These are phyloP conservation scores for Breviolum minutum DNA, from an alignment of 73 alveolate genomes.

Conservation along the genomic window DNA sequence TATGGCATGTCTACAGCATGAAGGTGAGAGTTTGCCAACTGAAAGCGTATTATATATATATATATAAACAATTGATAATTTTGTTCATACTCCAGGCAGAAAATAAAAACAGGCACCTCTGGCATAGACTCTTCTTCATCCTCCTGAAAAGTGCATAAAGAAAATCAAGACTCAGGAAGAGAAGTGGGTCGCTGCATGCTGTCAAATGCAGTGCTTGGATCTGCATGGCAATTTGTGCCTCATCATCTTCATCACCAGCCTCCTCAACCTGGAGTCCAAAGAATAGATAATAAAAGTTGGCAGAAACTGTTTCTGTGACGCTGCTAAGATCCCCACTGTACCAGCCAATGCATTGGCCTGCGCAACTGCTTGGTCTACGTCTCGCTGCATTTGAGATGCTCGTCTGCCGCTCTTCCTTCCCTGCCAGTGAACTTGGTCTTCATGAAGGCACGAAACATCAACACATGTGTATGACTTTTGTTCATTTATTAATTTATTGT, in stretches of 20 bases:
- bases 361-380: background rate
- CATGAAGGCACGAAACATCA: background rate
- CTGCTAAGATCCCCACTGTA: background rate
- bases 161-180: no score
- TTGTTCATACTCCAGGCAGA: background rate
- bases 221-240: background rate
- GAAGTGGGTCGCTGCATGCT: background rate
- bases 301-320: background rate
- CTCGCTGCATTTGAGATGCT: background rate
- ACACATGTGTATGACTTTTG: background rate
- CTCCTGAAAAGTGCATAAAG: background rate
- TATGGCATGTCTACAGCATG: no score
- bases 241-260: conserved; percentile 27
- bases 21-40: no score
- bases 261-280: conserved; percentile 25
- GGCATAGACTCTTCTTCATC: conserved; percentile 92
- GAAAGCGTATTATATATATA: no score
- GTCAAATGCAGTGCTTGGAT: background rate
- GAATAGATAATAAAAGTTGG: no score
- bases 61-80: no score
- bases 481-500: background rate
- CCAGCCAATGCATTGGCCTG: background rate
- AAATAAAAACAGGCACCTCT: background rate
- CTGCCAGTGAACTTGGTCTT: background rate
- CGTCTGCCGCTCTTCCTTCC: conserved; percentile 3